Evolutionary conservation across 2,329 filamentous ascomycete species (phyloP), one percentile per base, ranked within the genome.

Genomic region (Aspergillus nomiae): DNA sequence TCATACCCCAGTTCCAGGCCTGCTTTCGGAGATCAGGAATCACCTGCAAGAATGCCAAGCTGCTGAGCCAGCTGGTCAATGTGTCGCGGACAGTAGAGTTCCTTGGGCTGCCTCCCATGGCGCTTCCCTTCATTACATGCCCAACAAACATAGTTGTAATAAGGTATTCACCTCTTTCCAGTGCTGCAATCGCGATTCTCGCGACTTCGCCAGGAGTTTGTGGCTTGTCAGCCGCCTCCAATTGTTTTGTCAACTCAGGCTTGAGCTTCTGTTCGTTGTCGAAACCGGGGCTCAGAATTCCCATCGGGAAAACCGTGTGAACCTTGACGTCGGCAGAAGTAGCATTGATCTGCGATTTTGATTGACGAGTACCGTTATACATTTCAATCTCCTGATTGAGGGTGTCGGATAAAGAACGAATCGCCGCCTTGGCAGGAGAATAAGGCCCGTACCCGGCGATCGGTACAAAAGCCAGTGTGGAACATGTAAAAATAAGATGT

Each of bases 401-500:
- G 0, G 89, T 90, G 75, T 99, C 95, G 59, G 91, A 90, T 16
- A 99, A 84, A 19, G 88, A 90, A 62, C 92, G 89, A 68, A 99
- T 83, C 1, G 95, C 95, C 59, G 89, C 89, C 80, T 99, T 99
- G 61, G 90, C 85, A 3, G 94, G 92, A 0, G 89, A 86, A 78
- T 99, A 99, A 0, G 92, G 86, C 0, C 84, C 85, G 78, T 99
- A 99, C 30, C 95, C 95, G 14, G 89, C 86, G 38, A 97, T 77
- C 14, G 92, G 87, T 70, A 90, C 89, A 70, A 97, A 90, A 1
- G 90, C 90, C 21, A 89, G 80, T 7, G 90, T 86, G 26, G 91
- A 95, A 19, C 89, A 89, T 0, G 95, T 98, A 79, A 98, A 92
- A 74, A 99, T 87, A 67, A 99, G 84, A 78, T 98, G 94, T 60